These are phyloP conservation scores for Ophiostoma australiae DNA, from an alignment of 2,329 filamentous ascomycete genomes.

Conservation along the genomic window DNA sequence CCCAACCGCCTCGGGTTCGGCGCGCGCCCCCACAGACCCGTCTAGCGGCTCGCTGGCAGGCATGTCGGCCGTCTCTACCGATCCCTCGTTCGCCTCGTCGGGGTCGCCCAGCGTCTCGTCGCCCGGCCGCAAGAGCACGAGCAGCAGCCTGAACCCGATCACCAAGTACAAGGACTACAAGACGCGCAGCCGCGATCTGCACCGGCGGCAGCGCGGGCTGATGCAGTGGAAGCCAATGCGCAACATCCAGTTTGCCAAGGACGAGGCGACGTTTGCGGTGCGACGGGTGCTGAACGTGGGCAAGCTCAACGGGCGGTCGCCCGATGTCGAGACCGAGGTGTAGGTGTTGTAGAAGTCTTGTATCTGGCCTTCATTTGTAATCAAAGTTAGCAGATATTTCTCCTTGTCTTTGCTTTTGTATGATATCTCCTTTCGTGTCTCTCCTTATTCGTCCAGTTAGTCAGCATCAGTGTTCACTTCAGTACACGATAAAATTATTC, in stretches of 20 bases:
- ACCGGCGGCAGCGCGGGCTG: slow-evolving; percentile 79
- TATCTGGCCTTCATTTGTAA: background rate
- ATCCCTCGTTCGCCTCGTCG: slow-evolving; percentile 27
- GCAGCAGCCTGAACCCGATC: slow-evolving; percentile 45
- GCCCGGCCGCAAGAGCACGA: slow-evolving; percentile 34
- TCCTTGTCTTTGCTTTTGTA: background rate
- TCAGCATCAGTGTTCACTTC: background rate
- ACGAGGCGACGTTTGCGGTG: slow-evolving; percentile 76
- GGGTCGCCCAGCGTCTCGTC: slow-evolving; percentile 25
- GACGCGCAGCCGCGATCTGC: slow-evolving; percentile 65
- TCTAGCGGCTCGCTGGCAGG: background rate
- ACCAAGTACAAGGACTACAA: slow-evolving; percentile 59
- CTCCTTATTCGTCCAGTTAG: background rate
- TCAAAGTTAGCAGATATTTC: background rate
- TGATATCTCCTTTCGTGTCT: background rate
- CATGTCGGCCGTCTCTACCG: background rate
- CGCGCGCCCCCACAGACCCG: background rate
- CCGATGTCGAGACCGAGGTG: slow-evolving; percentile 76
- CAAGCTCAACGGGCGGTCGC: slow-evolving; percentile 73
- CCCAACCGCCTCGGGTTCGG: background rate
- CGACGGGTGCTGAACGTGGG: slow-evolving; percentile 72
- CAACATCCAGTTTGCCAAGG: slow-evolving; percentile 79
- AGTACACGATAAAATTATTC: background rate
- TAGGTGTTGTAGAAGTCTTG: background rate
- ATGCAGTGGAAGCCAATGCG: slow-evolving; percentile 92